Base-by-base conservation (phyloP, 306 rosid genomes). In the Ormosia semicastrata region DNA sequence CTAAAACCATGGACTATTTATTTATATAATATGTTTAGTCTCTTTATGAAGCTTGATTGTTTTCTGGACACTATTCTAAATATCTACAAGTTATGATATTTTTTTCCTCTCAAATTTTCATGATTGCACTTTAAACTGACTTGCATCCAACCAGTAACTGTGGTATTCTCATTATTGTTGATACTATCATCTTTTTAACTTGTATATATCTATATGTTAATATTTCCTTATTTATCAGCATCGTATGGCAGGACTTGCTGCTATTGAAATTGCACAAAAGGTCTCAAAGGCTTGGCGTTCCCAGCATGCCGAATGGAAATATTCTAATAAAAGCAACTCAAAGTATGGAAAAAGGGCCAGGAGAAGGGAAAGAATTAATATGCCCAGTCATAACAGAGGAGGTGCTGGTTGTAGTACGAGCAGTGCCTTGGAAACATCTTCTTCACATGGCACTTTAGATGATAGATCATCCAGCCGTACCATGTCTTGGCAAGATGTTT, bases 241-340 rank as follows among this genome's bases (percentile, higher is more conserved):
- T 59, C 99, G 99, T 18, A 95, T 95, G 99, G 97, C 96, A 70
- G 99, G 99, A 78, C 86, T 93, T 86, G 99, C 99, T 73, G 93
- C 88, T 66, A 92, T 95, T 86, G 99, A 95, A 89, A 89, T 95
- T 84, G 98, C 99, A 33, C 99, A 95, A 75, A 95, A 84, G 92
- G 92, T 93, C 86, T 93, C 98, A 66, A 95, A 89, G 89, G 97
- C 90, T 81, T 93, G 98, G 98, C 97, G 98, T 76, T 87, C 91
- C 79, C 52, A 91, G 80, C 98, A 86, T 79, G 78, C 77, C 1
- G 97, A 93, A 85, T 90, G 92, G 98, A 93, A 88, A 86, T 76
- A 80, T 85, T 86, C 97, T 58, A 93, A 81, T 85, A 95, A 89
- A 86, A 79, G 85, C 79, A 86, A 87, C 70, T 82, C 92, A 36